Evolutionary conservation across 2,329 filamentous ascomycete genomes (phyloP).

Genomic region (Teratosphaeria destructans): DNA sequence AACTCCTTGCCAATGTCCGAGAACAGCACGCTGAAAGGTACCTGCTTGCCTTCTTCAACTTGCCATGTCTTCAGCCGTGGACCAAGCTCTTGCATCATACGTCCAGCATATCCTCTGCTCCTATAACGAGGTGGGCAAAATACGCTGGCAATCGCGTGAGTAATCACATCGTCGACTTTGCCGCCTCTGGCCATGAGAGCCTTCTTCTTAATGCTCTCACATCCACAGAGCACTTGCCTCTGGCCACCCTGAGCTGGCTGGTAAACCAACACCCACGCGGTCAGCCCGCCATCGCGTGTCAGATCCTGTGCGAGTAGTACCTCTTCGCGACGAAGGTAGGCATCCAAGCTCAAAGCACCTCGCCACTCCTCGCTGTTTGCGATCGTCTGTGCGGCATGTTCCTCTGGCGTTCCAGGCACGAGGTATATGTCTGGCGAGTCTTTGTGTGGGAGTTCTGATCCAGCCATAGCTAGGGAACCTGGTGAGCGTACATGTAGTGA

Average conservation of each 20-base stretch:
- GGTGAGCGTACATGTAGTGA: background rate
- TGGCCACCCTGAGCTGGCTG: conserved; percentile 22
- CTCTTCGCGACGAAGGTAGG: conserved; percentile 49
- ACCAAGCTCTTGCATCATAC: conserved; percentile 62
- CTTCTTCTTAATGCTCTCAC: conserved; percentile 45
- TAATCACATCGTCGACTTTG: conserved; percentile 45
- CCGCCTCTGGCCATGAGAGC: conserved; percentile 37
- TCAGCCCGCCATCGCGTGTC: conserved; percentile 45
- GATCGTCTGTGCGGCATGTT: conserved; percentile 42
- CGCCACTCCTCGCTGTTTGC: conserved; percentile 49
- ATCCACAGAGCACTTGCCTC: conserved; percentile 43
- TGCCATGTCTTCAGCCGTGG: conserved; percentile 44
- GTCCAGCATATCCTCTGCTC: conserved; percentile 64
- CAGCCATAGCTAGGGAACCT: background rate
- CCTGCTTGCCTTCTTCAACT: conserved; percentile 30
- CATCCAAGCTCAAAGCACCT: conserved; percentile 42
- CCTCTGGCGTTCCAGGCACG: conserved; percentile 44
- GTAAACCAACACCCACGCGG: conserved; percentile 51
- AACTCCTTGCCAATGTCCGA: conserved; percentile 79
- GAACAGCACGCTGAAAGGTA: conserved; percentile 66
- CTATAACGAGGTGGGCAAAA: conserved; percentile 59
- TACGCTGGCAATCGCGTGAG: conserved; percentile 69
- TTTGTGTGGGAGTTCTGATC: conserved; percentile 31
- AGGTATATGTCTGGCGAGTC: conserved; percentile 43
- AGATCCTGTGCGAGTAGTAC: conserved; percentile 41